These are phyloP conservation scores for Saposhnikovia divaricata DNA, from an alignment of 129 eudicot species.

Conservation along the genomic window DNA sequence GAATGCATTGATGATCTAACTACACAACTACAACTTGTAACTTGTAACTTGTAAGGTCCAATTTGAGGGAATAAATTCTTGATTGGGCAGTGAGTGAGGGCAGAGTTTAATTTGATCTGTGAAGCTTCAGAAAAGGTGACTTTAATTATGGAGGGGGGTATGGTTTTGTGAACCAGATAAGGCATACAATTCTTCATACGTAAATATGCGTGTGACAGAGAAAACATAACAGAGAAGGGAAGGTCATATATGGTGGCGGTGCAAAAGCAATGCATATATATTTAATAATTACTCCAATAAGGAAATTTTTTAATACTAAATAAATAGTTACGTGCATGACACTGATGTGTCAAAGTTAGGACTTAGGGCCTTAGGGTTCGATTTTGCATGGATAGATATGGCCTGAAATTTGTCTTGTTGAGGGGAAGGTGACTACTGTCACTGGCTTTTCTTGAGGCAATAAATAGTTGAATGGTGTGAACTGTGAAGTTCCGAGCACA, in stretches of 20 bases:
- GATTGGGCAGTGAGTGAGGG: neutral
- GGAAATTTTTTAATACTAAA: neutral
- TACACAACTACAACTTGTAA: neutral
- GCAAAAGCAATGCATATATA: neutral
- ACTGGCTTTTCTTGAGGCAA: neutral
- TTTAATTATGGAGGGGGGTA: neutral
- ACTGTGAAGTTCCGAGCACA: conserved; percentile 11
- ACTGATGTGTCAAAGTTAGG: conserved; percentile 6
- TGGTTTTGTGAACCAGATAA: conserved; percentile 4
- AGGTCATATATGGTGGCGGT: conserved; percentile 15
- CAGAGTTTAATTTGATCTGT: neutral
- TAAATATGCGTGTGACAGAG: neutral
- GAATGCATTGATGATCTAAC: neutral
- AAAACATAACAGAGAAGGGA: neutral
- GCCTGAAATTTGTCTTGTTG: conserved; percentile 5
- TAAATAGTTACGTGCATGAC: neutral
- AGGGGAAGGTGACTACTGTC: conserved; percentile 5
- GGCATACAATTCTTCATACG: neutral
- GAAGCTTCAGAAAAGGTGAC: neutral
- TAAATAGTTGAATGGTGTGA: neutral
- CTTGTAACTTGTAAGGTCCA: neutral
- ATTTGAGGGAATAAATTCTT: neutral
- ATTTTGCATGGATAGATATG: conserved; percentile 7
- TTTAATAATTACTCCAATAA: neutral
- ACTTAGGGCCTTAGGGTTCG: too few relatives aligned